Conservation (phyloP, 2,329 filamentous ascomycete species). For the Beauveria rudraprayagi region DNA sequence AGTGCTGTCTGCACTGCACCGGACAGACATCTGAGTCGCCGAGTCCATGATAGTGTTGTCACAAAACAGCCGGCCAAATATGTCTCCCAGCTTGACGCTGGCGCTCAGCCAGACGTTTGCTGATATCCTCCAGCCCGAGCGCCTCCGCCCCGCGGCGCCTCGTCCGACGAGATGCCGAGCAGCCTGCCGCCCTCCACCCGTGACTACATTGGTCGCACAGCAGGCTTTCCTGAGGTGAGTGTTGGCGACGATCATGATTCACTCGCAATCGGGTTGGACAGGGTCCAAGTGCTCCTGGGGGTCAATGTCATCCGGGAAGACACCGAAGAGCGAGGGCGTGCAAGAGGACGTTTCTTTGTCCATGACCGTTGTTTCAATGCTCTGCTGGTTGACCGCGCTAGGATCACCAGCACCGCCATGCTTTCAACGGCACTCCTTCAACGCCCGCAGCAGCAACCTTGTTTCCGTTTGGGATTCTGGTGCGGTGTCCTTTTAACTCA, state of each 20-base stretch:
- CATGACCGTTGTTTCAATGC: not conserved
- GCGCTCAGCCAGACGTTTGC: not conserved
- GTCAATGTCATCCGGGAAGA: conserved; percentile 61
- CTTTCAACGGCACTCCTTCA: not conserved
- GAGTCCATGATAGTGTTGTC: not conserved
- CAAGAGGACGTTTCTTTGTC: not conserved
- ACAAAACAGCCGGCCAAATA: not conserved
- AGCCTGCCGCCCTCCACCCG: conserved; percentile 61
- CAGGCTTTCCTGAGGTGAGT: conserved; percentile 63
- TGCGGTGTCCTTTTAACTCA: not conserved
- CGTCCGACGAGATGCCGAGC: not conserved
- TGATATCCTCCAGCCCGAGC: not conserved
- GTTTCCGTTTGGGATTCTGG: not conserved
- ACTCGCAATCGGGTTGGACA: conserved; percentile 73
- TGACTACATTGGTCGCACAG: conserved; percentile 45
- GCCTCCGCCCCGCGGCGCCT: not conserved
- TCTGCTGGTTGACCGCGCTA: not conserved
- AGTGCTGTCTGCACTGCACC: not conserved
- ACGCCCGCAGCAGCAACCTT: not conserved
- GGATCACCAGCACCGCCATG: not conserved
- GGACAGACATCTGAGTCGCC: not conserved
- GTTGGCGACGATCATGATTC: conserved; percentile 59
- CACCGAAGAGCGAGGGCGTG: conserved; percentile 46
- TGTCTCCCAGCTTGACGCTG: not conserved
- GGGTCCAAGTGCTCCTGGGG: conserved; percentile 74